Percentiles rank a stretch among this genome's conserved stretches.
Conservation (phyloP, 345 rosid species). For the Brassica rapa region DNA sequence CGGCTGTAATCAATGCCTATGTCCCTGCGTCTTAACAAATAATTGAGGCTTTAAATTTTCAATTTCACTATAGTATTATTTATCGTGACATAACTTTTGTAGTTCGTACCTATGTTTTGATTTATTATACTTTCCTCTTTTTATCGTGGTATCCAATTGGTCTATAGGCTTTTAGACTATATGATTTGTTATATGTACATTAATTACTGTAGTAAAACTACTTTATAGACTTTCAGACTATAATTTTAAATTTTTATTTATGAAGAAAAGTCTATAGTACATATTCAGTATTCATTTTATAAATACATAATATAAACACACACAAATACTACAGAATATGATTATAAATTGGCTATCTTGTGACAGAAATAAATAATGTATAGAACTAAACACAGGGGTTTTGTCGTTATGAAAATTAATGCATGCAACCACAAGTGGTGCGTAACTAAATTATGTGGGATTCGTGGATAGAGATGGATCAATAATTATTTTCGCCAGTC, state of each 20-base stretch:
- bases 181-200: neutral
- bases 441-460: constrained; percentile 31
- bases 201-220: neutral
- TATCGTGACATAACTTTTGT: neutral
- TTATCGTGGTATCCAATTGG: neutral
- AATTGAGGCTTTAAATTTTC: constrained; percentile 13
- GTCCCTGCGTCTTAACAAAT: constrained; percentile 3
- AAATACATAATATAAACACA: neutral
- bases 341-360: neutral
- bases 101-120: neutral
- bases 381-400: constrained; percentile 24
- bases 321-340: neutral
- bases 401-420: constrained; percentile 43
- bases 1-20: constrained; percentile 30
- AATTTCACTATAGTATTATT: neutral
- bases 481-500: constrained; percentile 32
- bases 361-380: neutral
- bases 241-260: neutral
- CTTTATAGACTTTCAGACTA: neutral
- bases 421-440: constrained; percentile 31
- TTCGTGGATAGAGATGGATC: constrained; percentile 41
- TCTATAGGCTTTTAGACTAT: neutral
- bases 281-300: neutral
- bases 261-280: neutral
- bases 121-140: neutral